Base-by-base conservation (phyloP, 2,329 filamentous ascomycete genomes). In the Pezicula carpinea region DNA sequence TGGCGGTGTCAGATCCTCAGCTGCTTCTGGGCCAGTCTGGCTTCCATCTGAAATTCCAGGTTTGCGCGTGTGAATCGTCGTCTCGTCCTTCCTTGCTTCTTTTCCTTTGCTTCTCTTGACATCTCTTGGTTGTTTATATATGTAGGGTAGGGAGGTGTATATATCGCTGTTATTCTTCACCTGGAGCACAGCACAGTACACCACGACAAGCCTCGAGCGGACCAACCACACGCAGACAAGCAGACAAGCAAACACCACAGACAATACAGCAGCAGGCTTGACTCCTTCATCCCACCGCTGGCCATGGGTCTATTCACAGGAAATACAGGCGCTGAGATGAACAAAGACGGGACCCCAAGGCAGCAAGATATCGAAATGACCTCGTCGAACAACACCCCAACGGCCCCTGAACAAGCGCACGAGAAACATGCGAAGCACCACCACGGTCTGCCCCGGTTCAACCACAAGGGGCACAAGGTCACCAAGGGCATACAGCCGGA, bases 401-500 rank as follows among this genome's bases (percentile, higher is more conserved):
- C 14, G 11, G 18, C 29, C 14, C 41, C 26, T 21, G 18, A 34
- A 14, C 11, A 13, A 13, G 31, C 5, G 13, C 32, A 32, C 26
- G 14, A 13, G 15, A 32, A 32, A 34, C 31, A 26, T 6, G n/a
- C 14, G 26, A 43, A 34, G 17, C 11, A 22, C 26, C 41, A 21
- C 18, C 41, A 21, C 19, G 14, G 10, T 18, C 17, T 34, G 6
- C 29, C 41, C 2, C 19, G 21, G 11, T 34, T 42, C 53, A 64
- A 60, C 41, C 51, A 59, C 42, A 57, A 64, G 35, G 60, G 59
- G 19, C 53, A 63, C 33, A 59, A 55, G 44, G 55, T 65, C 15
- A 68, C 66, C 18, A 63, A 52, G 32, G 53, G 54, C 6, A 68
- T 73, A 36, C 58, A 69, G 26, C 67, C 69, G 10, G 73, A 76